A percentile compares a stretch with the other conserved stretches of the same genome.
These are phyloP conservation scores for Picochlorum sp. DNA, from an alignment of 139 green algal species.

Conservation along the genomic window DNA sequence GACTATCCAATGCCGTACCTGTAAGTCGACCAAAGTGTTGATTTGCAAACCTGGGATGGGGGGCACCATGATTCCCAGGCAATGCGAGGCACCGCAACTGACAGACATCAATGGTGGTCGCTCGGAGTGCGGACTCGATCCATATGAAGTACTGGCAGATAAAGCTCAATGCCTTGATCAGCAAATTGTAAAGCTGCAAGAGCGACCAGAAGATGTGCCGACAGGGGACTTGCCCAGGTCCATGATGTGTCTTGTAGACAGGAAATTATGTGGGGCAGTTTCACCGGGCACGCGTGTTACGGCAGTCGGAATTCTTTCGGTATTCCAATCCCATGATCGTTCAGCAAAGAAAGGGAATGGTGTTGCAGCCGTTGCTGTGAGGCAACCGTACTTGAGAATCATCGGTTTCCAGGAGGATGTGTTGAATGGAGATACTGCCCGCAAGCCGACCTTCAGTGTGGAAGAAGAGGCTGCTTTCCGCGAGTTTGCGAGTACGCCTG, in stretches of 20 bases:
- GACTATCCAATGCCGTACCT: constrained; percentile 80
- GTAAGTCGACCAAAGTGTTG: constrained; percentile 48
- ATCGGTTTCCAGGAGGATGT: constrained; percentile 76
- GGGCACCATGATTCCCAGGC: constrained; percentile 61
- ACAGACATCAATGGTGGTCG: constrained; percentile 8
- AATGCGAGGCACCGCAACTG: constrained; percentile 35
- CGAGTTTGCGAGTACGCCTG: constrained; percentile 65
- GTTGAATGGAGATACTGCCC: constrained; percentile 57
- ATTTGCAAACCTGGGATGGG: constrained; percentile 73
- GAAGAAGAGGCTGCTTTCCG: constrained; percentile 78
- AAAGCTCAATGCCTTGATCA: constrained; percentile 81
- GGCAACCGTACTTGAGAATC: constrained; percentile 91
- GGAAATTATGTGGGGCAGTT: constrained; percentile 62
- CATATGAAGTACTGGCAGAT: constrained; percentile 74
- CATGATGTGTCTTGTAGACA: constrained; percentile 77
- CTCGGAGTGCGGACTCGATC: constrained; percentile 59
- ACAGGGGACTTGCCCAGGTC: constrained; percentile 85
- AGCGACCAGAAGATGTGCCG: constrained; percentile 91
- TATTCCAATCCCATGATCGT: constrained; percentile 52
- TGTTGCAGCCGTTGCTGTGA: constrained; percentile 45
- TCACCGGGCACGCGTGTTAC: constrained; percentile 83
- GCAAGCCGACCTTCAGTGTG: constrained; percentile 54
- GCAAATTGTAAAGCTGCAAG: constrained; percentile 94
- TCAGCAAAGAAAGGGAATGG: not conserved
- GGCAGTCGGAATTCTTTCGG: constrained; percentile 87